Conservation (phyloP, 2,329 filamentous ascomycete species). For the Trichoderma guizhouense region DNA sequence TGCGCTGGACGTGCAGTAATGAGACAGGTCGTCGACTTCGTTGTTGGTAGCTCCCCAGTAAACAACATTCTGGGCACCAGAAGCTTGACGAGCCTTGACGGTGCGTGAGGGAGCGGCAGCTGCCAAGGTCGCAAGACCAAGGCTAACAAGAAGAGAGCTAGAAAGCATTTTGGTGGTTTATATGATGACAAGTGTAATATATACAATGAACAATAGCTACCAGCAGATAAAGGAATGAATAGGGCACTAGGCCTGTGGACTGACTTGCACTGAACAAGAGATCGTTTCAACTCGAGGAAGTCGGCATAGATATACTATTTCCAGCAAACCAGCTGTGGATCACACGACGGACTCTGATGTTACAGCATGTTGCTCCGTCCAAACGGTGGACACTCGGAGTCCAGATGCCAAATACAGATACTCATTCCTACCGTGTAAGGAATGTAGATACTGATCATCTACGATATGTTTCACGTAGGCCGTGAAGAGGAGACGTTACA, state of each 20-base stretch:
- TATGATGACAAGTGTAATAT: neutral
- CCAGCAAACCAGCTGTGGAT: neutral
- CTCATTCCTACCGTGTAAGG: neutral
- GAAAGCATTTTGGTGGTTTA: neutral
- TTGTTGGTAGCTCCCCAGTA: slow-evolving; percentile 30
- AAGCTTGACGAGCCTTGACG: slow-evolving; percentile 11
- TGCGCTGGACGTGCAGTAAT: slow-evolving; percentile 36
- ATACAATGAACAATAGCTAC: slow-evolving; percentile 4
- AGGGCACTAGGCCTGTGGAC: neutral
- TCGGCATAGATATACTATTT: neutral
- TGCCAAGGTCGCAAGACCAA: slow-evolving; percentile 15
- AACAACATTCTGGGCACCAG: slow-evolving; percentile 30
- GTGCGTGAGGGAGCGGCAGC: slow-evolving; percentile 10
- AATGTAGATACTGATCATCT: neutral
- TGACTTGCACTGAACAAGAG: neutral
- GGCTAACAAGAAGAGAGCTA: neutral
- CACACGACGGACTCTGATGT: neutral
- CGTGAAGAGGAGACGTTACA: neutral
- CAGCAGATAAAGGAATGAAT: neutral
- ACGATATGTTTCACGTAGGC: neutral
- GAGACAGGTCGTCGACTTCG: slow-evolving; percentile 33
- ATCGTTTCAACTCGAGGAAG: neutral
- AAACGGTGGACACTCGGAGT: neutral
- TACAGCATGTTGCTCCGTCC: neutral
- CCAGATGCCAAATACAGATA: neutral